Conservation (phyloP, 331 rosid species). For the Dryas integrifolia region DNA sequence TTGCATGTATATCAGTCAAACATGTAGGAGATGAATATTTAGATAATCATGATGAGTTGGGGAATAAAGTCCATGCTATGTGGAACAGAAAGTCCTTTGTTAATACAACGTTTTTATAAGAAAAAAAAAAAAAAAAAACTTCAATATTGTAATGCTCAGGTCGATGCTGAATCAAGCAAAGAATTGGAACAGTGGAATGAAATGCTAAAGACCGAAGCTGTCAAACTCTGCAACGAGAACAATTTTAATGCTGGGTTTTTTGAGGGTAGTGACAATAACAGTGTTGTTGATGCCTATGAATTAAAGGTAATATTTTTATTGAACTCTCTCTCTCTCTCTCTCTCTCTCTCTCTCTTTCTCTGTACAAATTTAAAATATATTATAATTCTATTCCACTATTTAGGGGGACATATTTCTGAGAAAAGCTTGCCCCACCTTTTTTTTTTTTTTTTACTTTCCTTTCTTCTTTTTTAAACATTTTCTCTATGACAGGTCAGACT, state of each 20-base stretch:
- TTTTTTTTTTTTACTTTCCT: background rate
- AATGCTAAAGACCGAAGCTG: constrained; percentile 83
- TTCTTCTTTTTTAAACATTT: constrained; percentile 1
- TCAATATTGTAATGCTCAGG: constrained; percentile 37
- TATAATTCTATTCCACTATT: background rate
- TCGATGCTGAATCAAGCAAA: constrained; percentile 80
- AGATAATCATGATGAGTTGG: background rate
- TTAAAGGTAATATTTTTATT: constrained; percentile 53
- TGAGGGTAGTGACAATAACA: constrained; percentile 78
- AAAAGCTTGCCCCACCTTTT: background rate
- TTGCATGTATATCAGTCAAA: background rate
- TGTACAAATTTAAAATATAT: no score
- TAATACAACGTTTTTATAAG: background rate
- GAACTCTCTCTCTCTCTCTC: background rate
- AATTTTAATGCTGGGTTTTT: constrained; percentile 87
- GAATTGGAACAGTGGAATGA: constrained; percentile 98
- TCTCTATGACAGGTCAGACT: constrained; percentile 66
- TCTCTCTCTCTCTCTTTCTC: no score
- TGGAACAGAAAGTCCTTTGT: background rate
- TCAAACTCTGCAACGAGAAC: constrained; percentile 91
- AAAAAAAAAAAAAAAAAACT: background rate
- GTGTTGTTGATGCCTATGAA: constrained; percentile 86
- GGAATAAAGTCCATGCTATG: background rate
- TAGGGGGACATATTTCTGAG: background rate
- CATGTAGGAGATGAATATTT: background rate